Evolutionary conservation across 495 filamentous ascomycete species (phyloP).

Genomic region (Evansstolkia leycettana): DNA sequence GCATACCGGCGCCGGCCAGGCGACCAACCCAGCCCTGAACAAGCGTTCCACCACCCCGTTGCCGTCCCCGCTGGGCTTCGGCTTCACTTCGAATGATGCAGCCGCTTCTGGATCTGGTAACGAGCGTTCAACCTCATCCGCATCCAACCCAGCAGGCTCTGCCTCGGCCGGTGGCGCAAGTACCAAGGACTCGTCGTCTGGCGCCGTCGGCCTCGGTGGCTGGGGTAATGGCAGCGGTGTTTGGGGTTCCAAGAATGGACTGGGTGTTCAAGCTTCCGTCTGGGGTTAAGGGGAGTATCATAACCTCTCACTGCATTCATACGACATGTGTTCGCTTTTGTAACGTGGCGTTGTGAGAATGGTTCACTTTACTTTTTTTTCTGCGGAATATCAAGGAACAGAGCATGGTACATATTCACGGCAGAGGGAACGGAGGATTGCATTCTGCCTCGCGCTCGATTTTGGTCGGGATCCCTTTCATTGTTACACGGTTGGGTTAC

Average conservation of each 20-base stretch:
- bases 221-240: slow-evolving; percentile 64
- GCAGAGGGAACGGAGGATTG: slow-evolving; percentile 10
- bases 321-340: slow-evolving; percentile 10
- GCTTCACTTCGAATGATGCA: slow-evolving; percentile 49
- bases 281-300: slow-evolving; percentile 45
- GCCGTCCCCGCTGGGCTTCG: slow-evolving; percentile 70
- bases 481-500: slow-evolving; percentile 13
- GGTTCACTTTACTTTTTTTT: slow-evolving; percentile 7
- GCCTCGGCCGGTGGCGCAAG: slow-evolving; percentile 14
- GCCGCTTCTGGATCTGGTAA: slow-evolving; percentile 26
- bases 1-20: slow-evolving; percentile 31
- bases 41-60: slow-evolving; percentile 86
- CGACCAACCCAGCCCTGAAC: slow-evolving; percentile 53
- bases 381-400: slow-evolving; percentile 12
- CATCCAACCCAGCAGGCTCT: slow-evolving; percentile 43
- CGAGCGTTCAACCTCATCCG: slow-evolving; percentile 49
- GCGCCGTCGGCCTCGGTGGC: slow-evolving; percentile 43
- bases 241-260: slow-evolving; percentile 60
- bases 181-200: slow-evolving; percentile 35
- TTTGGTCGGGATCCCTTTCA: slow-evolving; percentile 6
- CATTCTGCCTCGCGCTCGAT: slow-evolving; percentile 11
- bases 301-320: slow-evolving; percentile 3
- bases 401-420: slow-evolving; percentile 17
- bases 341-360: slow-evolving; percentile 15
- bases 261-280: slow-evolving; percentile 63